Percentiles rank a stretch among this genome's conserved stretches.
Conservation (phyloP, 2,329 filamentous ascomycete genomes). For the Podosphaera xanthii region DNA sequence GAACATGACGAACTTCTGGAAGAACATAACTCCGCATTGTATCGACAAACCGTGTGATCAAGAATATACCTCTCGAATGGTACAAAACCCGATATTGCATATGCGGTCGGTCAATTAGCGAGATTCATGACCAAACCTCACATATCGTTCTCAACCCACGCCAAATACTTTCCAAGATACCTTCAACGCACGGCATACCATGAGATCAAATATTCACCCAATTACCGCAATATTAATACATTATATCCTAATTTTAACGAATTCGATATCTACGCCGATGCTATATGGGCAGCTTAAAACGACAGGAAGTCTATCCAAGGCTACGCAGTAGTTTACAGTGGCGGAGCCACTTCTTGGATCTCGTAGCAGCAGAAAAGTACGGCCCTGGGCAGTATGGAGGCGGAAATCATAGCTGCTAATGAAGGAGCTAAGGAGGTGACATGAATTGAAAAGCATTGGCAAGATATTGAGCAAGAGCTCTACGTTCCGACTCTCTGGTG, state of each 20-base stretch:
- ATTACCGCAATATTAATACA: too few species aligned
- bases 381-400: not conserved
- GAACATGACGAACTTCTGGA: not conserved
- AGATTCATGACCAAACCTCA: too few species aligned
- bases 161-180: too few species aligned
- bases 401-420: not conserved
- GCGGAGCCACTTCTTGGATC: not conserved
- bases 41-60: too few species aligned
- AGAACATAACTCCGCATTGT: too few species aligned
- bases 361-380: not conserved
- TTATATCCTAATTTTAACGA: too few species aligned
- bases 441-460: not conserved
- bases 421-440: not conserved
- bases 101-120: too few species aligned
- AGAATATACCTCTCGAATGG: not conserved
- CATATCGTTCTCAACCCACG: too few species aligned
- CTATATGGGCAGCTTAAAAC: not conserved
- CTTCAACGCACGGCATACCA: not conserved
- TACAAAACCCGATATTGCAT: not conserved
- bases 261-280: too few species aligned
- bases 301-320: not conserved
- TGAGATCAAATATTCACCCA: not conserved
- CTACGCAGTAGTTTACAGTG: not conserved
- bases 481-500: not conserved
- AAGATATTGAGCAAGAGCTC: too few species aligned